Evolutionary conservation across 768 basidiomycete genomes (phyloP), one percentile per base, ranked within the genome.

Genomic region (Strobilomyces confusus): DNA sequence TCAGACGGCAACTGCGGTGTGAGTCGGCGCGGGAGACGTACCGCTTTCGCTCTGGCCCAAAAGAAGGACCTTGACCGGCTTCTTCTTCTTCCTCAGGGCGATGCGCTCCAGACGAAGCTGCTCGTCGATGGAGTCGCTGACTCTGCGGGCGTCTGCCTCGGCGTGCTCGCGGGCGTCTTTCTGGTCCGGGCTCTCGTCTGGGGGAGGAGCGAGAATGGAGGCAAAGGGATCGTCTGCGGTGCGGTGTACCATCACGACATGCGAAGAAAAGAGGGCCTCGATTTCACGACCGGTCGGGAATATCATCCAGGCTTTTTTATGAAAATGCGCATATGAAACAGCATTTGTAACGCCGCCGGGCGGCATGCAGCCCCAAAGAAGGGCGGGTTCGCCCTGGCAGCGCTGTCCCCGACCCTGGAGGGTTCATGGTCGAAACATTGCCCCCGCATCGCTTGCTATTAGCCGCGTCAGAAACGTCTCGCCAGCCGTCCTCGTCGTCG

Each of bases 31-130:
- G 2, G 2, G 13, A 42, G 36, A 66, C 73, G 41, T 50, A 69
- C 77, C 88, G 62, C 84, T 87, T 73, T 88, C 86, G 55, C 83
- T 85, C 68, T 87, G 86, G 17, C 87, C 87, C 6, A 92, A 77
- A 42, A 92, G 75, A 52, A 92, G 72, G 30, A 92, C 73, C 64
- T 87, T 89, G 57, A 90, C 82, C 0, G 87, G 83, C 58, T 77
- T 79, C 70, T 80, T 83, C 66, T 78, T 83, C 70, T 78, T 83
- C 72, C 74, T 84, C 51, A 82, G 70, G 1, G 72, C 75, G 14
- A 77, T 76, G 56, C 72, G 77, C 65, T 90, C 89, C 49, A 73
- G 75, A 46, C 80, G 78, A 40, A 92, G 72, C 66, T 82, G 79
- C 49, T 86, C 86, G 74, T 92, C 89, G 54, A 92, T 92, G 55